phyloP scores from a whole-genome alignment of 371 early-diverging fungal genomes.

The Funneliformis caledonium region DNA sequence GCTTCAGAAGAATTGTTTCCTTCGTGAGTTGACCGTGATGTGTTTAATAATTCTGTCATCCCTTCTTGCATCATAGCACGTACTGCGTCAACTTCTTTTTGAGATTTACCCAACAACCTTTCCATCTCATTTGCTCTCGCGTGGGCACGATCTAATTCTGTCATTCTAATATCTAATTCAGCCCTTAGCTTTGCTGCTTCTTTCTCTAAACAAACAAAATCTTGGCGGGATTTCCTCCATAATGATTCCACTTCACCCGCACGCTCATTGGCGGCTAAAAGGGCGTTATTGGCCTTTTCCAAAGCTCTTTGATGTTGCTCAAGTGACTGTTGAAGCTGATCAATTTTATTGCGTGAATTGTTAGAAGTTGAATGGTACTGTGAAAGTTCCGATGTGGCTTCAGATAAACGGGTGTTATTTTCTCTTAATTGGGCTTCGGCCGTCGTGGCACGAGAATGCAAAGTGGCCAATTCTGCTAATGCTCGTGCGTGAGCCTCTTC shows the following conservation, averaged over 20 bases:
- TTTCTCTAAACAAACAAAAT: slow-evolving; percentile 35
- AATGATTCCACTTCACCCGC: slow-evolving; percentile 48
- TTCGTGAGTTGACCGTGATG: background rate
- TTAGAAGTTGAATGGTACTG: slow-evolving; percentile 45
- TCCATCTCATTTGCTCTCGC: slow-evolving; percentile 27
- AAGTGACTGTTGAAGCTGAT: slow-evolving; percentile 44
- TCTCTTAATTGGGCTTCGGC: slow-evolving; percentile 59
- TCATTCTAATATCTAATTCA: slow-evolving; percentile 32
- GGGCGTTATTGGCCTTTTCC: slow-evolving; percentile 48
- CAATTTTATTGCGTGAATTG: slow-evolving; percentile 44
- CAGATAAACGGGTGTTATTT: slow-evolving; percentile 46
- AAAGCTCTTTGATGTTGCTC: slow-evolving; percentile 49
- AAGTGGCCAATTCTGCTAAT: slow-evolving; percentile 53
- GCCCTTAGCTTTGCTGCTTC: slow-evolving; percentile 28
- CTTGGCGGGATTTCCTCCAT: slow-evolving; percentile 43
- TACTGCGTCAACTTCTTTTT: slow-evolving; percentile 48
- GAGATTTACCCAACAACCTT: slow-evolving; percentile 44
- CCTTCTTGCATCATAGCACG: slow-evolving; percentile 51
- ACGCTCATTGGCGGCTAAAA: slow-evolving; percentile 47
- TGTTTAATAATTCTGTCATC: slow-evolving; percentile 45
- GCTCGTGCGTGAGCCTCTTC: slow-evolving; percentile 60
- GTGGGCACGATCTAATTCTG: slow-evolving; percentile 17
- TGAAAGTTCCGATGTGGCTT: slow-evolving; percentile 47
- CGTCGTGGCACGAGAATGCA: slow-evolving; percentile 53
- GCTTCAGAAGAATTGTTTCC: slow-evolving; percentile 32